Evolutionary conservation across 2,329 filamentous ascomycete genomes (phyloP).

Genomic region (Didymella sp.): DNA sequence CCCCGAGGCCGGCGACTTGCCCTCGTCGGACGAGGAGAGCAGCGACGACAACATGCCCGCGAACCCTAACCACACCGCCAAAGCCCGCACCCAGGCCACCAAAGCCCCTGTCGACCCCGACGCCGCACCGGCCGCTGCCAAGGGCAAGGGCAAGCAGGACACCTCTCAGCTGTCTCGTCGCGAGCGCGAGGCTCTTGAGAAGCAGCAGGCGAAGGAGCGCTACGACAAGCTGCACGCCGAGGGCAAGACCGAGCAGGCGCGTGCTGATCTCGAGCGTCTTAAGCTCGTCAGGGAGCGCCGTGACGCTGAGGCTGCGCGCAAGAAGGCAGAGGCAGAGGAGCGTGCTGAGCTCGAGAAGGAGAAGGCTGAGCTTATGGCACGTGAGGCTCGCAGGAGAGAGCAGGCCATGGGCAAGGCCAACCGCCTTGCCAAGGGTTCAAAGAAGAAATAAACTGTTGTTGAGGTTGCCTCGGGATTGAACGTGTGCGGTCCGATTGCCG

Average conservation of each 20-base stretch:
- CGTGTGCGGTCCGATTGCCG: background rate
- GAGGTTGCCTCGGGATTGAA: background rate
- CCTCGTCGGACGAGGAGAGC: slow-evolving; percentile 68
- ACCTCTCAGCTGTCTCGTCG: slow-evolving; percentile 67
- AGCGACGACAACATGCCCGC: slow-evolving; percentile 73
- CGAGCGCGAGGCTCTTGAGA: slow-evolving; percentile 81
- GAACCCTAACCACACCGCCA: slow-evolving; percentile 84
- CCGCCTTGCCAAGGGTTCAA: slow-evolving; percentile 47
- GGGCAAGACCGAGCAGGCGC: slow-evolving; percentile 96
- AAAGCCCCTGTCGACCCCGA: slow-evolving; percentile 52
- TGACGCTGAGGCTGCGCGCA: slow-evolving; percentile 80
- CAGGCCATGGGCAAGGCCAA: slow-evolving; percentile 56
- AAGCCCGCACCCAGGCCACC: slow-evolving; percentile 71
- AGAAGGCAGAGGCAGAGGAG: slow-evolving; percentile 70
- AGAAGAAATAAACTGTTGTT: slow-evolving; percentile 48
- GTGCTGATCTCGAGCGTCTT: slow-evolving; percentile 84
- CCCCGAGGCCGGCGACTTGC: slow-evolving; percentile 85
- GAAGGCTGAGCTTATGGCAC: slow-evolving; percentile 57
- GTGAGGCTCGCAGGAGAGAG: slow-evolving; percentile 57
- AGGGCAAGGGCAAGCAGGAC: slow-evolving; percentile 63
- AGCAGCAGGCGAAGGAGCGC: slow-evolving; percentile 84
- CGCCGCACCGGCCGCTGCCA: slow-evolving; percentile 59
- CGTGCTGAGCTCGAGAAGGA: slow-evolving; percentile 63
- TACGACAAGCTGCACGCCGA: slow-evolving; percentile 92
- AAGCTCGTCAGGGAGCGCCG: slow-evolving; percentile 83